A percentile compares a stretch with the other conserved stretches of the same genome.
Evolutionary conservation across 1,284 basidiomycete species (phyloP).

Genomic region (Cystobasidium sp.): DNA sequence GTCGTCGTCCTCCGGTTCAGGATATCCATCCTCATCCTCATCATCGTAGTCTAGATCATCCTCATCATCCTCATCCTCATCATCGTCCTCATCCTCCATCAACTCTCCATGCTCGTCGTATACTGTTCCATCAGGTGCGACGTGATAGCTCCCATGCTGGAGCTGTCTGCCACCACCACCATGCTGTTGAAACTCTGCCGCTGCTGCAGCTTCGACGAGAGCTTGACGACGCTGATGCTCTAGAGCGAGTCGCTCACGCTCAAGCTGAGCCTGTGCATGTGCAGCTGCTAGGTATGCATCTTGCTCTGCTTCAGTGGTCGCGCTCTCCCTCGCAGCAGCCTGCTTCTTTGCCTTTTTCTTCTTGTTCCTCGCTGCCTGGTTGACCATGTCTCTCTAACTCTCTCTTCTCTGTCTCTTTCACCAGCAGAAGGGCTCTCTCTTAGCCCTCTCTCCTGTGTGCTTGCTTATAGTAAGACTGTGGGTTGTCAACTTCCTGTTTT

Average conservation of each 20-base stretch:
- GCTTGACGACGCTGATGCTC: conserved; percentile 28
- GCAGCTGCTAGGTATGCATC: conserved; percentile 33
- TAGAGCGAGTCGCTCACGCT: conserved; percentile 21
- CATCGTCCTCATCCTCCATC: conserved; percentile 35
- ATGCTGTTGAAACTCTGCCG: conserved; percentile 17
- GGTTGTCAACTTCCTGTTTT: not conserved
- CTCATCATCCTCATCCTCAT: conserved; percentile 25
- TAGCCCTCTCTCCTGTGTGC: not conserved
- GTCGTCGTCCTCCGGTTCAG: conserved; percentile 11
- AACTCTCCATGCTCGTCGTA: conserved; percentile 23
- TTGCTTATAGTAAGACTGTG: not conserved
- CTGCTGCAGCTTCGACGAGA: conserved; percentile 30
- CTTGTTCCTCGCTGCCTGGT: conserved; percentile 36
- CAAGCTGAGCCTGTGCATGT: conserved; percentile 30
- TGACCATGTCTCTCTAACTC: conserved; percentile 25
- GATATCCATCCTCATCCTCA: conserved; percentile 22
- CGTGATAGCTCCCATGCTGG: conserved; percentile 13
- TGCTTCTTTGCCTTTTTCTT: conserved; percentile 46
- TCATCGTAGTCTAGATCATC: conserved; percentile 17
- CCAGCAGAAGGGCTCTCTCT: conserved; percentile 1
- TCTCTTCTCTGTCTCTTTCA: not conserved
- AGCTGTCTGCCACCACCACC: conserved; percentile 6
- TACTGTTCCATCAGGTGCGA: conserved; percentile 14
- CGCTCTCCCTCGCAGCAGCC: conserved; percentile 32
- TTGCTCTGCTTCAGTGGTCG: conserved; percentile 17